These are phyloP conservation scores for Plasmodium coatneyi DNA, from an alignment of 169 alveolate species.

Conservation along the genomic window DNA sequence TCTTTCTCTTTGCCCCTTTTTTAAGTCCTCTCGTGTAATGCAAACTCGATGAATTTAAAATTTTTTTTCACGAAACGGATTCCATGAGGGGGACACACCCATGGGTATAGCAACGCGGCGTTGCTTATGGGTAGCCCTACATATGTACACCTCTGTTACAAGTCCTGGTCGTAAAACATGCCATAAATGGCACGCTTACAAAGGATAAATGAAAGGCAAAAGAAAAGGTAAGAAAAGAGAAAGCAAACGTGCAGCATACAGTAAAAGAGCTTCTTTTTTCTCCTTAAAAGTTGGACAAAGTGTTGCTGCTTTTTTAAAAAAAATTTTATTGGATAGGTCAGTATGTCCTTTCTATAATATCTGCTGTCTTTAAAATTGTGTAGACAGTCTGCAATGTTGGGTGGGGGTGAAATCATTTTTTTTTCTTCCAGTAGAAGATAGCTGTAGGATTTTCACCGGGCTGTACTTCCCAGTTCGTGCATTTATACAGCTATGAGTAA, in stretches of 20 bases:
- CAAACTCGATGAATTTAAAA: neutral
- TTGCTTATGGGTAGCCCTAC: neutral
- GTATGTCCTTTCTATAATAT: neutral
- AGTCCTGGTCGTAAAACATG: conserved; percentile 47
- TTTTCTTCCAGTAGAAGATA: neutral
- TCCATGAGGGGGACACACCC: neutral
- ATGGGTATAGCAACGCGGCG: neutral
- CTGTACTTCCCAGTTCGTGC: neutral
- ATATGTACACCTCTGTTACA: neutral
- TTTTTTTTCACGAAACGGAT: neutral
- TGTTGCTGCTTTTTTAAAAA: conserved; percentile 20
- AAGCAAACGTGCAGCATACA: conserved; percentile 21
- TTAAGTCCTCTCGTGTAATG: neutral
- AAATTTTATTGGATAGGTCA: neutral
- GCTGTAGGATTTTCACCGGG: neutral
- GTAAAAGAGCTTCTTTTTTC: conserved; percentile 9
- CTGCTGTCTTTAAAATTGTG: neutral
- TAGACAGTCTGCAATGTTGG: neutral
- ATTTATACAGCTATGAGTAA: neutral
- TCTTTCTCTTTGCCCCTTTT: neutral
- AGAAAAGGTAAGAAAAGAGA: conserved; percentile 28
- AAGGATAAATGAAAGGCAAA: conserved; percentile 28
- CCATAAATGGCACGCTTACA: conserved; percentile 14
- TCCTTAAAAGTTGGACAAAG: neutral
- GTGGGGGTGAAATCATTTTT: neutral